These are phyloP conservation scores for Peniophora sp. DNA, from an alignment of 1,284 basidiomycete genomes.

Conservation along the genomic window DNA sequence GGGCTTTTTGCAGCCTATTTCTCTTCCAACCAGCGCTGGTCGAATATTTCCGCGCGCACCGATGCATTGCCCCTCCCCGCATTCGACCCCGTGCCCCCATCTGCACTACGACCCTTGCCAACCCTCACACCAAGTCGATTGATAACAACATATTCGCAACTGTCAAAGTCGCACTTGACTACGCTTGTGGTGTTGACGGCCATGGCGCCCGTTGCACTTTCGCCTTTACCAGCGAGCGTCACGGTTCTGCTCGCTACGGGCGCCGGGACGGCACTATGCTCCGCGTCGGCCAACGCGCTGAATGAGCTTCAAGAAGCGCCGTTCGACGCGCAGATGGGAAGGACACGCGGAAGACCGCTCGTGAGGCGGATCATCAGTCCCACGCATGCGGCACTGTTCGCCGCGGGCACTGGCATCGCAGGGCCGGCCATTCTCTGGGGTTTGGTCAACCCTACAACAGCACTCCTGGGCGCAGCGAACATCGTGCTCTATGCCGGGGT, in stretches of 20 bases:
- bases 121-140: conserved; percentile 48
- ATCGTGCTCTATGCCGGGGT: conserved; percentile 86
- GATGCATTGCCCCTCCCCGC: conserved; percentile 9
- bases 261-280: conserved; percentile 85
- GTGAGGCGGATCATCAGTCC: conserved; percentile 79
- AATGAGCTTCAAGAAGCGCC: conserved; percentile 96
- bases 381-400: conserved; percentile 81
- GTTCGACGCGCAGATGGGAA: conserved; percentile 93
- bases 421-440: conserved; percentile 77
- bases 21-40: conserved; percentile 48
- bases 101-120: conserved; percentile 17
- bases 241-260: conserved; percentile 84
- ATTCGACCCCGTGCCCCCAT: conserved; percentile 6
- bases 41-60: conserved; percentile 9
- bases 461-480: conserved; percentile 77
- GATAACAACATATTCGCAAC: conserved; percentile 67
- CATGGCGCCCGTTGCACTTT: conserved; percentile 91
- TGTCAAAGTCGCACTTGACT: conserved; percentile 86
- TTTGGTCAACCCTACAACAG: conserved; percentile 88
- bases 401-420: conserved; percentile 60
- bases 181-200: conserved; percentile 87
- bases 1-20: conserved; percentile 46
- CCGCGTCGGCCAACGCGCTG: conserved; percentile 88
- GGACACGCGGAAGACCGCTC: conserved; percentile 87
- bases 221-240: conserved; percentile 75